Conservation (phyloP, 139 green algal genomes). For the Prasinococcaceae sp. region DNA sequence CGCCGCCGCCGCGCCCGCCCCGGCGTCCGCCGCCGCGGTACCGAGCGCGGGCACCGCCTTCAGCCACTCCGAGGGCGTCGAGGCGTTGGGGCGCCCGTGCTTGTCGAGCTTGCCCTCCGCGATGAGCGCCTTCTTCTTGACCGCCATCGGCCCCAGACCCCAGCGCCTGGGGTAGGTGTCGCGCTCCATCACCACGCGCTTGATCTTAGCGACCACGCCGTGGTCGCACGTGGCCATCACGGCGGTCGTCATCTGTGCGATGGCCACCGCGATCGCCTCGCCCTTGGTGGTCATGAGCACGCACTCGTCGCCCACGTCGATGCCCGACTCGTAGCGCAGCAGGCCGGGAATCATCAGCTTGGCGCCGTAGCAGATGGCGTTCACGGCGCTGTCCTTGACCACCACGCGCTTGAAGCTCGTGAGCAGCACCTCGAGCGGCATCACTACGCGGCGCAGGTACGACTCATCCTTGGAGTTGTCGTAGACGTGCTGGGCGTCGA, state of each 20-base stretch:
- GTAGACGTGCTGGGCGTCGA: conserved; percentile 85
- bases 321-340: conserved; percentile 38
- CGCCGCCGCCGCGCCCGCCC: conserved; percentile 6
- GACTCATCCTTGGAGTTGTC: conserved; percentile 87
- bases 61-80: conserved; percentile 84
- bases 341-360: conserved; percentile 97
- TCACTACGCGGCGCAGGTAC: conserved; percentile 81
- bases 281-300: conserved; percentile 99
- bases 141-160: conserved; percentile 83
- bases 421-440: conserved; percentile 90
- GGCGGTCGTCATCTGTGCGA: conserved; percentile 91
- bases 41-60: conserved; percentile 45
- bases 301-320: conserved; percentile 73
- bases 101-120: conserved; percentile 92
- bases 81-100: conserved; percentile 82
- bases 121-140: conserved; percentile 95
- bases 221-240: conserved; percentile 91
- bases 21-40: neutral
- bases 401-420: conserved; percentile 90
- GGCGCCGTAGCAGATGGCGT: conserved; percentile 97
- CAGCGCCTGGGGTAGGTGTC: conserved; percentile 95
- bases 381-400: conserved; percentile 93
- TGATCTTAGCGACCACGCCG: conserved; percentile 89
- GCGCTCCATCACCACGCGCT: conserved; percentile 96
- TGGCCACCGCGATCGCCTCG: conserved; percentile 85